Evolutionary conservation across 2,329 filamentous ascomycete genomes (phyloP), one percentile per base, ranked within the genome.

Genomic region (Aspergillus vadensis): DNA sequence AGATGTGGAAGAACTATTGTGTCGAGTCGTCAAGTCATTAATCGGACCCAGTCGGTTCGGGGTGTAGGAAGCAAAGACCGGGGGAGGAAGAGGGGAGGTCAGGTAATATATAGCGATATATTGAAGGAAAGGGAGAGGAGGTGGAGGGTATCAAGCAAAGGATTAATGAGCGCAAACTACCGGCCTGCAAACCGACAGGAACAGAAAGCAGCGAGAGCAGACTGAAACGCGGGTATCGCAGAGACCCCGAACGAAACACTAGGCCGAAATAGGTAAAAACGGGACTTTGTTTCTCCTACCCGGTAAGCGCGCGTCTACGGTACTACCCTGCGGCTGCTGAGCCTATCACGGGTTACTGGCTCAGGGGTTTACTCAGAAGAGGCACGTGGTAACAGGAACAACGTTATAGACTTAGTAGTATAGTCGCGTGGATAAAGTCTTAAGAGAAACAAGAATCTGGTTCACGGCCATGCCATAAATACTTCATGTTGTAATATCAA

Each of bases 181-280:
- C 67, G 39, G 66, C 68, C 67, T 66, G 63, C 66, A 65, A 68
- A 65, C 60, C 66, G 66, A 67, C 67, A 60, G 63, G 63, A 69
- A 63, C 64, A 71, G 67, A 71, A 65, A 68, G 62, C 62, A 65
- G 63, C 32, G 32, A 36, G 32, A 36, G 32, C 58, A 64, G 58
- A 55, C 64, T 60, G 66, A 64, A 66, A 74, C 72, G 74, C 73
- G 73, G 73, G 73, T 69, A 73, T 74, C 70, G 67, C 71, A 74
- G 58, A 75, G 74, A 77, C 74, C 73, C 74, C 74, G 72, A 76
- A 74, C 47, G 58, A 64, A 54, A 68, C 65, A 62, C 75, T 77
- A 77, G 67, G 56, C 74, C 70, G 5, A 43, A 70, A 69, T 62
- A 52, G 71, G 74, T 15, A 74, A 65, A 60, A 66, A 52, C 66